phyloP scores from a whole-genome alignment of 2,329 filamentous ascomycete genomes.

The Fusarium nygamai region DNA sequence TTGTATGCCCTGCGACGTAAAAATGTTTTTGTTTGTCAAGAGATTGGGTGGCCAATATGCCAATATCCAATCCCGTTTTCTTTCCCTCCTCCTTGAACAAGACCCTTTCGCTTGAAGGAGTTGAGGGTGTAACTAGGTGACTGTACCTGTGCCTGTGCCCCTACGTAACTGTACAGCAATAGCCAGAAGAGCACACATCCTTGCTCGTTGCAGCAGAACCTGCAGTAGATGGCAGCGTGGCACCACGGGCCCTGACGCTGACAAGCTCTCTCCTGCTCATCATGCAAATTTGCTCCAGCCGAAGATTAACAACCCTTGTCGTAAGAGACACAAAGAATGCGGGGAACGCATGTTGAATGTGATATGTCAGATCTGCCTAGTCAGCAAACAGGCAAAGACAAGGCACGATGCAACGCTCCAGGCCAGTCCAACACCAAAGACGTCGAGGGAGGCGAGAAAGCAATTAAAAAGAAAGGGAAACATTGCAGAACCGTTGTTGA shows the following conservation, averaged over 20 bases:
- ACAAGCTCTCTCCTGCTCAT: slow-evolving; percentile 9
- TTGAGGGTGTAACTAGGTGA: not conserved
- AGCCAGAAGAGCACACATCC: slow-evolving; percentile 12
- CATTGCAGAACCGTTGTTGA: slow-evolving; percentile 11
- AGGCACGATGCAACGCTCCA: slow-evolving; percentile 38
- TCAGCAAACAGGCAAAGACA: slow-evolving; percentile 24
- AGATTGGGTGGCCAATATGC: slow-evolving; percentile 5
- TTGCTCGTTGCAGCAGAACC: slow-evolving; percentile 30
- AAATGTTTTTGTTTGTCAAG: slow-evolving; percentile 28
- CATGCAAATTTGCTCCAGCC: slow-evolving; percentile 22
- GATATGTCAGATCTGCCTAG: slow-evolving; percentile 40
- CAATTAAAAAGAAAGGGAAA: not conserved
- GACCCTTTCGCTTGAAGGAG: slow-evolving; percentile 19
- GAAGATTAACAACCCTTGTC: slow-evolving; percentile 17
- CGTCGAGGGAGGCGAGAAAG: slow-evolving; percentile 7
- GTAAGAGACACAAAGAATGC: slow-evolving; percentile 33
- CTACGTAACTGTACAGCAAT: slow-evolving; percentile 15
- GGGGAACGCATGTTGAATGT: slow-evolving; percentile 32
- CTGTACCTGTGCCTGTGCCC: slow-evolving; percentile 7
- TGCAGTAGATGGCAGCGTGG: slow-evolving; percentile 33
- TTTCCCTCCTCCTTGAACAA: not conserved
- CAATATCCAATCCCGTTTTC: slow-evolving; percentile 4
- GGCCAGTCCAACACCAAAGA: slow-evolving; percentile 17
- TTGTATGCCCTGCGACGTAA: slow-evolving; percentile 12
- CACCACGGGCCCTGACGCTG: slow-evolving; percentile 22